A percentile compares a stretch with the other conserved stretches of the same genome.
phyloP scores from a whole-genome alignment of 2,329 filamentous ascomycete genomes.

The Fusarium gaditjirri region DNA sequence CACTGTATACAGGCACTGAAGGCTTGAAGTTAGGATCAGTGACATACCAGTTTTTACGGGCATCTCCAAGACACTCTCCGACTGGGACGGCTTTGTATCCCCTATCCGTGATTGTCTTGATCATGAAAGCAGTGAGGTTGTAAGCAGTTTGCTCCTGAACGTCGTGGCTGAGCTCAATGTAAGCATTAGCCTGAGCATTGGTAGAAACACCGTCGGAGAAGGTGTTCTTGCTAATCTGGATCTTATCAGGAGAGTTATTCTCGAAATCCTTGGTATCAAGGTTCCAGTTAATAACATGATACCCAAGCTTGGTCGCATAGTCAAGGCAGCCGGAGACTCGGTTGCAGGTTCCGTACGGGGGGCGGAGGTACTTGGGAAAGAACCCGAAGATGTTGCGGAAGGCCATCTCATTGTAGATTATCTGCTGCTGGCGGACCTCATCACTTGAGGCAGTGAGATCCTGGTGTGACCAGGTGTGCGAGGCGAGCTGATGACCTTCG shows the following conservation, averaged over 20 bases:
- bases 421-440: slow-evolving; percentile 50
- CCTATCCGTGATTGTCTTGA: slow-evolving; percentile 51
- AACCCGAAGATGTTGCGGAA: slow-evolving; percentile 54
- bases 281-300: slow-evolving; percentile 67
- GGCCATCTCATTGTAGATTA: slow-evolving; percentile 57
- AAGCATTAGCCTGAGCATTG: slow-evolving; percentile 45
- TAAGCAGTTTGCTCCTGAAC: slow-evolving; percentile 58
- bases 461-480: slow-evolving; percentile 58
- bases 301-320: slow-evolving; percentile 56
- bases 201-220: slow-evolving; percentile 50
- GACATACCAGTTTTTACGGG: slow-evolving; percentile 62
- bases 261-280: slow-evolving; percentile 70
- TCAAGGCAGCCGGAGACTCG: slow-evolving; percentile 50
- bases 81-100: slow-evolving; percentile 62
- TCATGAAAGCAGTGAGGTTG: slow-evolving; percentile 55
- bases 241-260: slow-evolving; percentile 59
- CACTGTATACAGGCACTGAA: slow-evolving; percentile 33
- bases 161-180: slow-evolving; percentile 64
- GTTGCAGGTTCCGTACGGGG: slow-evolving; percentile 56
- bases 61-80: slow-evolving; percentile 66
- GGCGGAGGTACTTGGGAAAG: slow-evolving; percentile 55
- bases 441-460: slow-evolving; percentile 50
- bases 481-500: slow-evolving; percentile 57
- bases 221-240: slow-evolving; percentile 56
- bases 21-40: not conserved